Conservation (phyloP, 768 basidiomycete species). For the Termitomyces sp. region DNA sequence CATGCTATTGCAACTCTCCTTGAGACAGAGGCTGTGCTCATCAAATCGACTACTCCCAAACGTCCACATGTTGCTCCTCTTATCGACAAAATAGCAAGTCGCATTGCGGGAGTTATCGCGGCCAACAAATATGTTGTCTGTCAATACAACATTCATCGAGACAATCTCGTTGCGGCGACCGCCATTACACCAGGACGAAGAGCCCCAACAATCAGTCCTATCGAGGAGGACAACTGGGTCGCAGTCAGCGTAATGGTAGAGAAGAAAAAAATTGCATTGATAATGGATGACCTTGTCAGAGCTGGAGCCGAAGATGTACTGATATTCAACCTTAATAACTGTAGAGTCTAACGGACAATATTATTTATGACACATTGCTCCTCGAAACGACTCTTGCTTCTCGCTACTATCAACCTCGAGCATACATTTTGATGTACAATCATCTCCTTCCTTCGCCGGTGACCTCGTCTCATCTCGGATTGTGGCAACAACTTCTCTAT, state of each 20-base stretch:
- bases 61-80: conserved; percentile 57
- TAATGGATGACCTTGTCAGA: conserved; percentile 83
- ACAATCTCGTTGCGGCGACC: conserved; percentile 53
- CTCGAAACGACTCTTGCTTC: background rate
- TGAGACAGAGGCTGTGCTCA: conserved; percentile 82
- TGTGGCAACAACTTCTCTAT: no score
- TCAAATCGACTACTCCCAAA: conserved; percentile 67
- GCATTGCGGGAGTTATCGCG: conserved; percentile 90
- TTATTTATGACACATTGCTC: background rate
- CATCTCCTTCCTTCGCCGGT: background rate
- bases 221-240: conserved; percentile 85
- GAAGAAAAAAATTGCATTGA: conserved; percentile 68
- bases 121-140: conserved; percentile 83
- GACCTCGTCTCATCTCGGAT: background rate
- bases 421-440: background rate
- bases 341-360: conserved; percentile 59
- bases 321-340: conserved; percentile 88
- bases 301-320: conserved; percentile 90
- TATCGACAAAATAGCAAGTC: conserved; percentile 74
- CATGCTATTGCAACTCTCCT: conserved; percentile 90
- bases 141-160: conserved; percentile 85
- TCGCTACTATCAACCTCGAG: background rate
- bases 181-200: conserved; percentile 82
- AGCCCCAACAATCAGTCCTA: conserved; percentile 80
- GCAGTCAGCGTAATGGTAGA: conserved; percentile 92